Evolutionary conservation across 208 protist genomes (phyloP).

Genomic region (Leptomonas pyrrhocoris): DNA sequence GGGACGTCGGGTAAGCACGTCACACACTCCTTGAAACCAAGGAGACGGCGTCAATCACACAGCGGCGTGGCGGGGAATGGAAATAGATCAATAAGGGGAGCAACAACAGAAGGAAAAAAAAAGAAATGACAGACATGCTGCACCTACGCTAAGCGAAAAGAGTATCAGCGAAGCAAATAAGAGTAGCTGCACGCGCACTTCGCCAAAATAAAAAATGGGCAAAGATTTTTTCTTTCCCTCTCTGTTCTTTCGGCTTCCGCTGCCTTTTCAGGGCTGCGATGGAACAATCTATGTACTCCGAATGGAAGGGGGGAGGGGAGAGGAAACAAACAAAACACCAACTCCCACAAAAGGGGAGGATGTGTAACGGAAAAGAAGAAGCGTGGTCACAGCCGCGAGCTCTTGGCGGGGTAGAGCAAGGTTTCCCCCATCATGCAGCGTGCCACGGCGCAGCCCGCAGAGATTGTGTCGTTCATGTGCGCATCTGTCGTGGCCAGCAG

Average conservation of each 20-base stretch:
- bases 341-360: neutral
- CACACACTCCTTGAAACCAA: neutral
- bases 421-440: constrained; percentile 54
- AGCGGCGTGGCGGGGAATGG: neutral
- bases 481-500: constrained; percentile 38
- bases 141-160: neutral
- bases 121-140: neutral
- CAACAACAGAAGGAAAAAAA: neutral
- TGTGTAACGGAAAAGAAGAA: neutral
- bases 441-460: constrained; percentile 44
- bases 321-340: neutral
- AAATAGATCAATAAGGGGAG: neutral
- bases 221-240: too few species aligned
- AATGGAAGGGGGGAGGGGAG: neutral
- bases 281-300: neutral
- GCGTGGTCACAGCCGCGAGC: constrained; percentile 27
- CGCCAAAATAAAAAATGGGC: neutral
- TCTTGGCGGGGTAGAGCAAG: constrained; percentile 42
- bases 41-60: neutral
- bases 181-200: neutral
- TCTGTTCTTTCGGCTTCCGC: too few species aligned
- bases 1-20: neutral
- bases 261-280: neutral
- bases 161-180: constrained; percentile 7
- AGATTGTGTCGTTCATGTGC: constrained; percentile 47